Percentiles rank a stretch among this genome's conserved stretches.
phyloP scores from a whole-genome alignment of 805 yeast genomes.

The Starmerella stigmatis region DNA sequence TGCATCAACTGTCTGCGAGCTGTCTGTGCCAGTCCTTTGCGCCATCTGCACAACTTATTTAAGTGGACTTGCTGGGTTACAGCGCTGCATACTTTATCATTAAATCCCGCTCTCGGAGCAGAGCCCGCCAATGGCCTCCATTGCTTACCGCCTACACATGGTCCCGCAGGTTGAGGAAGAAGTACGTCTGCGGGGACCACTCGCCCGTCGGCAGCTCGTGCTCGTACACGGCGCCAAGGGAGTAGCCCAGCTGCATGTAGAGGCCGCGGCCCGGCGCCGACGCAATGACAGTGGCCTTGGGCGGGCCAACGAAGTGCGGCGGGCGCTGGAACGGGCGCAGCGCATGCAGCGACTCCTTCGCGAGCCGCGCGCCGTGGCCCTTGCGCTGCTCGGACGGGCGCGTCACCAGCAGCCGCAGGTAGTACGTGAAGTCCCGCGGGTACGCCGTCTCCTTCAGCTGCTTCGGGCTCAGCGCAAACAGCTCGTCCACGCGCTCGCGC shows the following conservation, averaged over 20 bases:
- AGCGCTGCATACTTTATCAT: too few relatives aligned
- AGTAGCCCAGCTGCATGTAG: conserved; percentile 9
- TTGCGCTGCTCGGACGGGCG: conserved; percentile 12
- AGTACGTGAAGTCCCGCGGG: conserved; percentile 14
- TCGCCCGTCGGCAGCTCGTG: conserved; percentile 9
- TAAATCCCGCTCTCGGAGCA: too few relatives aligned
- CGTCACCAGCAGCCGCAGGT: conserved; percentile 8
- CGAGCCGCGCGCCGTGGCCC: conserved; percentile 11
- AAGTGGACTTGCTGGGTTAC: too few relatives aligned
- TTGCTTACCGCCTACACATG: too few relatives aligned
- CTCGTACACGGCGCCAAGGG: conserved; percentile 3
- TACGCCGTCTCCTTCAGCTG: conserved; percentile 9
- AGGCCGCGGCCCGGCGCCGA: conserved; percentile 19
- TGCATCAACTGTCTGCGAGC: too few relatives aligned
- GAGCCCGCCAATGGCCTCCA: too few relatives aligned
- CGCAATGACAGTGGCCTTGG: conserved; percentile 13
- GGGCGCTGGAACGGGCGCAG: conserved; percentile 5
- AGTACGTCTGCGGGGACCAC: conserved; percentile 4
- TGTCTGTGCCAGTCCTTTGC: too few relatives aligned
- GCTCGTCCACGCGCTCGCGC: conserved; percentile 5
- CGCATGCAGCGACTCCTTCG: conserved; percentile 5
- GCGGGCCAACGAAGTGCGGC: conserved; percentile 14
- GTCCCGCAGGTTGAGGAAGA: conserved; percentile 11
- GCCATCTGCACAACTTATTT: too few relatives aligned
- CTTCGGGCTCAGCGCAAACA: conserved; percentile 4